A percentile compares a stretch with the other conserved stretches of the same genome.
These are phyloP conservation scores for Rhizophagus clarus DNA, from an alignment of 192 early-diverging fungal species.

Conservation along the genomic window DNA sequence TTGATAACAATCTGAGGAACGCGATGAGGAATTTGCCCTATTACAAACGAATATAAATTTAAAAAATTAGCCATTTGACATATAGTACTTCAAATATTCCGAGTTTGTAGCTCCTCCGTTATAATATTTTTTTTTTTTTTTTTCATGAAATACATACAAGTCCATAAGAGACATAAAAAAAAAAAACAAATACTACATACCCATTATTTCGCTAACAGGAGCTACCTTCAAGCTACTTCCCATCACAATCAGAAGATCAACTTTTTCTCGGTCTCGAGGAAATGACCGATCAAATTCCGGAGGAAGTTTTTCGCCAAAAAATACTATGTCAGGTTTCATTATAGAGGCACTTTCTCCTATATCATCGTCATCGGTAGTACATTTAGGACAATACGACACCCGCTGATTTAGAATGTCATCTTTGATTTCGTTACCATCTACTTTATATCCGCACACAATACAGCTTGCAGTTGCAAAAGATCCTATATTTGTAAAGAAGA, in stretches of 20 bases:
- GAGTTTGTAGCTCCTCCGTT: not conserved
- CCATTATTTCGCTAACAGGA: constrained; percentile 90
- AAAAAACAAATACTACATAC: constrained; percentile 38
- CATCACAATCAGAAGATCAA: constrained; percentile 93
- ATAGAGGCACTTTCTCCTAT: constrained; percentile 45
- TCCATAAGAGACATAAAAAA: not conserved
- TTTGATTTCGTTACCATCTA: constrained; percentile 79
- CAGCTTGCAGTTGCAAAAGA: constrained; percentile 96
- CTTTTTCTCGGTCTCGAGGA: constrained; percentile 68
- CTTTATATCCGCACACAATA: constrained; percentile 77
- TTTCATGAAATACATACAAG: not conserved
- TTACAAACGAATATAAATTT: constrained; percentile 25
- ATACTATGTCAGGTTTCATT: constrained; percentile 97
- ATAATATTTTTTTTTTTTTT: no score
- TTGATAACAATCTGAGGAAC: constrained; percentile 95
- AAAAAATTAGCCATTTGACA: not conserved
- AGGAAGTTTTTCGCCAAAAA: constrained; percentile 95
- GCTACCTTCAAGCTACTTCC: constrained; percentile 95
- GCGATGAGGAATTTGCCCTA: constrained; percentile 70
- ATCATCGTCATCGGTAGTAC: constrained; percentile 52
- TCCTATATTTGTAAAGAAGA: constrained; percentile 41
- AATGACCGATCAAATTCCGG: constrained; percentile 76
- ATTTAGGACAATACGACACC: constrained; percentile 78
- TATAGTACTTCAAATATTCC: not conserved
- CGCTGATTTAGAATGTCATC: constrained; percentile 73